Evolutionary conservation across 192 early-diverging fungal species (phyloP).

Genomic region (Gigaspora rosea): DNA sequence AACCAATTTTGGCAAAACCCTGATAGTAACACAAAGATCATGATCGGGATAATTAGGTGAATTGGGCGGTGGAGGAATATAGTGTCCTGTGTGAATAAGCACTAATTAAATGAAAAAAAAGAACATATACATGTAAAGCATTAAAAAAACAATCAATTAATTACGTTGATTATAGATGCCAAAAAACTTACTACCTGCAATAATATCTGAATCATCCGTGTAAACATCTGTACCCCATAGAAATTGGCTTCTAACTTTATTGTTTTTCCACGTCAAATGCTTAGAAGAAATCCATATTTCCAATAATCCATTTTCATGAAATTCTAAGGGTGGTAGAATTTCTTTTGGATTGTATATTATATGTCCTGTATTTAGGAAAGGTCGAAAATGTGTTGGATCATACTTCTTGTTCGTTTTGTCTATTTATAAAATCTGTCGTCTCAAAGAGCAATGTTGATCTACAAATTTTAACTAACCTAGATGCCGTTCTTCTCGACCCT

Average conservation of each 20-base stretch:
- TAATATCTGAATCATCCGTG: conserved; percentile 82
- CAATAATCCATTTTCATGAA: conserved; percentile 54
- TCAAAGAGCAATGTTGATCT: background rate
- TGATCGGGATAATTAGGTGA: conserved; percentile 51
- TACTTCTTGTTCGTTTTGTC: no score
- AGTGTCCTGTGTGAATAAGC: conserved; percentile 47
- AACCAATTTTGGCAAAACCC: conserved; percentile 69
- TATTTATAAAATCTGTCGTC: background rate
- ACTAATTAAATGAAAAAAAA: conserved; percentile 39
- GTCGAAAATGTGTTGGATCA: background rate
- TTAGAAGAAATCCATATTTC: conserved; percentile 68
- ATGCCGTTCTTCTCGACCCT: conserved; percentile 32
- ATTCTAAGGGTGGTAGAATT: conserved; percentile 51
- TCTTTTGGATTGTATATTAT: conserved; percentile 48
- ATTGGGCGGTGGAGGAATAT: conserved; percentile 32
- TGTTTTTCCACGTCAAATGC: conserved; percentile 64
- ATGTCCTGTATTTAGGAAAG: conserved; percentile 38
- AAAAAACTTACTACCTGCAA: conserved; percentile 60
- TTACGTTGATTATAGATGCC: background rate
- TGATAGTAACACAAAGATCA: conserved; percentile 68
- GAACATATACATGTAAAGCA: background rate
- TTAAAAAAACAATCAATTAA: background rate
- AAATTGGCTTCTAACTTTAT: conserved; percentile 60
- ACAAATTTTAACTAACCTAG: conserved; percentile 32
- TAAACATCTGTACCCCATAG: conserved; percentile 88